A percentile compares a stretch with the other conserved stretches of the same genome.
These are phyloP conservation scores for Rhodomyrtus tomentosa DNA, from an alignment of 345 rosid species.

Conservation along the genomic window DNA sequence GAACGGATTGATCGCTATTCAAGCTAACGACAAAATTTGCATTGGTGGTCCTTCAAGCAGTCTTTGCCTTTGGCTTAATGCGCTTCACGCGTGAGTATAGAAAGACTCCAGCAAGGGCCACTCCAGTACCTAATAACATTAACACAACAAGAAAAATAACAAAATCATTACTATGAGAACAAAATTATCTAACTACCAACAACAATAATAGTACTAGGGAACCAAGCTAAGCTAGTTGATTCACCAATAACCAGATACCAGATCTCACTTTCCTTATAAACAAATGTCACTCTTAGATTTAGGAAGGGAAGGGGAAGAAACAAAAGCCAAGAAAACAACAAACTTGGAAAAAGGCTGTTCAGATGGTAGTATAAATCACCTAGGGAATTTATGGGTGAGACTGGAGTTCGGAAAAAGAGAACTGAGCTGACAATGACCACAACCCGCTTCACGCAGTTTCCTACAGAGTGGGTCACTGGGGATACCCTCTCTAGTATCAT, in stretches of 20 bases:
- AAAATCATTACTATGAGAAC: not conserved
- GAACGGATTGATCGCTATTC: not conserved
- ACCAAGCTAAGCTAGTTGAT: not conserved
- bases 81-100: conserved; percentile 41
- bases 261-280: not conserved
- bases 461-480: conserved; percentile 46
- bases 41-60: conserved; percentile 9
- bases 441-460: conserved; percentile 46
- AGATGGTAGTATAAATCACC: conserved; percentile 11
- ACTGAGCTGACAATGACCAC: conserved; percentile 49
- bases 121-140: conserved; percentile 21
- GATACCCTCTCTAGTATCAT: conserved; percentile 46
- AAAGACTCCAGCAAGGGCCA: conserved; percentile 45
- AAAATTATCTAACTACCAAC: not conserved
- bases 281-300: not conserved
- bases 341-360: not conserved
- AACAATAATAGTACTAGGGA: not conserved
- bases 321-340: not conserved
- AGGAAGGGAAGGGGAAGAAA: not conserved
- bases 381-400: conserved; percentile 29
- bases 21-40: not conserved
- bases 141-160: not conserved
- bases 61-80: conserved; percentile 32
- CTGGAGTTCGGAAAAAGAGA: conserved; percentile 32
- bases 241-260: not conserved